Conservation (phyloP, 768 basidiomycete genomes). For the Cyclocybe aegerita region DNA sequence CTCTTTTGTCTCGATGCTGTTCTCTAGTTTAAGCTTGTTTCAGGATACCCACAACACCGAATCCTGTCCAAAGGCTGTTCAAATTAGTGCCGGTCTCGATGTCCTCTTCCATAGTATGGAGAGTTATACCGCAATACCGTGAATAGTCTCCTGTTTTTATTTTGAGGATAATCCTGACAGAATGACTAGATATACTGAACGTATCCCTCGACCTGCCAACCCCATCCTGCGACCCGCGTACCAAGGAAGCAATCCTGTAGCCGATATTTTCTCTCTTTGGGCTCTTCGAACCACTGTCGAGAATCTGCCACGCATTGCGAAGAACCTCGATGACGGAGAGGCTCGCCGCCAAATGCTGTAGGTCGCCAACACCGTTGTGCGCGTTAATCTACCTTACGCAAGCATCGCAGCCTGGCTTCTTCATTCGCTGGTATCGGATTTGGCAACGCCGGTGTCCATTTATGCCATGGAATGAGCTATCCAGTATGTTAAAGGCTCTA, state of each 20-base stretch:
- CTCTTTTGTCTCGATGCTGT: neutral
- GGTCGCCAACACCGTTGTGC: conserved; percentile 16
- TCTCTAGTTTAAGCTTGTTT: neutral
- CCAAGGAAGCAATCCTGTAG: conserved; percentile 91
- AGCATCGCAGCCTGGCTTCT: conserved; percentile 66
- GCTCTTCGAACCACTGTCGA: conserved; percentile 87
- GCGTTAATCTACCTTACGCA: neutral
- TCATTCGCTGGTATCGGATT: conserved; percentile 97
- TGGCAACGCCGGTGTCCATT: conserved; percentile 89
- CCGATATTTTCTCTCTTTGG: conserved; percentile 96
- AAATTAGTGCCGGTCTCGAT: conserved; percentile 93
- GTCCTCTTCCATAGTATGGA: conserved; percentile 96
- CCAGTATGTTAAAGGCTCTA: conserved; percentile 51
- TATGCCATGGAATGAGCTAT: conserved; percentile 90
- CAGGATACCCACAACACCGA: conserved; percentile 89
- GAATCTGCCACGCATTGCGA: conserved; percentile 84
- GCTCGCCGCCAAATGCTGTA: conserved; percentile 92
- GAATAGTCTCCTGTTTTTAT: conserved; percentile 21
- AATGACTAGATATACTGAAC: conserved; percentile 74
- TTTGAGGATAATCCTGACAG: neutral
- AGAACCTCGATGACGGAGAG: conserved; percentile 74
- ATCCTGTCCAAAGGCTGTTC: conserved; percentile 86
- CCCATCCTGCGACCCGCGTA: conserved; percentile 91
- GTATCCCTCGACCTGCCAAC: conserved; percentile 85
- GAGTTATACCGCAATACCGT: conserved; percentile 94